Evolutionary conservation across 371 early-diverging fungal species (phyloP).

Genomic region (Paraphysoderma sedebokerense): DNA sequence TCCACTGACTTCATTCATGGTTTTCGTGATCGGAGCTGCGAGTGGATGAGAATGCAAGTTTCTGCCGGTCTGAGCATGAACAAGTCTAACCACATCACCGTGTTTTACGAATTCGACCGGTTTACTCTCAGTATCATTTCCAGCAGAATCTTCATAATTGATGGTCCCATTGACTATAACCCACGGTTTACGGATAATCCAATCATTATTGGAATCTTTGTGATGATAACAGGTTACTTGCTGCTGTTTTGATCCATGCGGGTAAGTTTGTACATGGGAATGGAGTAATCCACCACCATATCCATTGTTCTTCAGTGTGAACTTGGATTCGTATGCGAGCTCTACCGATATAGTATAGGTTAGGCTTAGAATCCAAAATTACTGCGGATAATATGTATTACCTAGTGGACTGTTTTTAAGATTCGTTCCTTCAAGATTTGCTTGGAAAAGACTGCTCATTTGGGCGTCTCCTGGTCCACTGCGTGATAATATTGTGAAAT

Average conservation of each 20-base stretch:
- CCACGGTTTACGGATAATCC: slow-evolving; percentile 41
- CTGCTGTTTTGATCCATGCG: slow-evolving; percentile 84
- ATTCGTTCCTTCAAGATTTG: slow-evolving; percentile 67
- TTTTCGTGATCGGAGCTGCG: slow-evolving; percentile 63
- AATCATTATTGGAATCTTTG: slow-evolving; percentile 95
- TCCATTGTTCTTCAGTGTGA: slow-evolving; percentile 75
- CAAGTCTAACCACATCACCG: slow-evolving; percentile 68
- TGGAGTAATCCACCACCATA: slow-evolving; percentile 94
- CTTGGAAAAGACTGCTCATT: slow-evolving; percentile 98
- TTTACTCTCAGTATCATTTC: slow-evolving; percentile 2
- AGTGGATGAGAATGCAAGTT: slow-evolving; percentile 74
- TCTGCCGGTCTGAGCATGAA: slow-evolving; percentile 49
- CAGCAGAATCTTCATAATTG: too few species aligned
- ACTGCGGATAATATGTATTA: slow-evolving; percentile 11
- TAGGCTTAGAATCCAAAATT: neutral
- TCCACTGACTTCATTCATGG: slow-evolving; percentile 77
- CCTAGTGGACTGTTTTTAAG: slow-evolving; percentile 67
- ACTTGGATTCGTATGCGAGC: slow-evolving; percentile 80
- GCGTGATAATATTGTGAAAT: slow-evolving; percentile 77
- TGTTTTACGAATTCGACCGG: slow-evolving; percentile 41
- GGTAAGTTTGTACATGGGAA: slow-evolving; percentile 90
- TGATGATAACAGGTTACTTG: slow-evolving; percentile 98
- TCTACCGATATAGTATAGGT: slow-evolving; percentile 27
- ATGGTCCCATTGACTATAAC: too few species aligned
- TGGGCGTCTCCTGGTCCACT: slow-evolving; percentile 92